phyloP scores from a whole-genome alignment of 805 yeast species.

The Candida caryicola region DNA sequence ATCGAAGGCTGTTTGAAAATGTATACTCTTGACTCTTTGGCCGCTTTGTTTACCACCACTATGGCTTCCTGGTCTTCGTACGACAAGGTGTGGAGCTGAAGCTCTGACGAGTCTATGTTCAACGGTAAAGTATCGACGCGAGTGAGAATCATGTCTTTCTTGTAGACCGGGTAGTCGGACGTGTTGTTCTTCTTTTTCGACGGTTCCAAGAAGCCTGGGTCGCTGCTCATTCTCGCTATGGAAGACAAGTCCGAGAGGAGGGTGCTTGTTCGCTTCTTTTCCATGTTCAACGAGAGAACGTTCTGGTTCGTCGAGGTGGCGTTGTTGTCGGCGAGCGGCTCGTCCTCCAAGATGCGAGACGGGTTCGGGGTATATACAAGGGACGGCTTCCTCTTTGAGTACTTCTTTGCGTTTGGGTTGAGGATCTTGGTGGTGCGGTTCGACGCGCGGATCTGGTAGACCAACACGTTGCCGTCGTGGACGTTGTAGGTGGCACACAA shows the following conservation, averaged over 20 bases:
- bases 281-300: constrained; percentile 35
- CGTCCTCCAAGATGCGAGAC: constrained; percentile 42
- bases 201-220: constrained; percentile 26
- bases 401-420: constrained; percentile 11
- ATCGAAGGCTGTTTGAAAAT: constrained; percentile 41
- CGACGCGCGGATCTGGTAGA: constrained; percentile 55
- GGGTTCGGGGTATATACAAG: constrained; percentile 41
- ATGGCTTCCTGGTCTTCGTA: constrained; percentile 61
- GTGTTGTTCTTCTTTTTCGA: constrained; percentile 14
- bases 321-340: constrained; percentile 11
- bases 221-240: constrained; percentile 45
- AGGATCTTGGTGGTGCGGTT: constrained; percentile 15
- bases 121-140: constrained; percentile 47
- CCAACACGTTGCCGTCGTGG: constrained; percentile 40
- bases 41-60: constrained; percentile 46
- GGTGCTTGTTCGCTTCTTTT: constrained; percentile 43
- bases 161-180: constrained; percentile 34
- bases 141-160: constrained; percentile 72
- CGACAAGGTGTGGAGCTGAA: constrained; percentile 38
- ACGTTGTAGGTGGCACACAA: constrained; percentile 58
- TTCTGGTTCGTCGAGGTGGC: constrained; percentile 14
- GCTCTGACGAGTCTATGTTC: constrained; percentile 24
- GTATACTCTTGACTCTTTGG: constrained; percentile 47
- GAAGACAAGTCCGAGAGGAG: constrained; percentile 42
- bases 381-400: constrained; percentile 25